Conservation (phyloP, 306 rosid species). For the Dalbergia cochinchinensis region DNA sequence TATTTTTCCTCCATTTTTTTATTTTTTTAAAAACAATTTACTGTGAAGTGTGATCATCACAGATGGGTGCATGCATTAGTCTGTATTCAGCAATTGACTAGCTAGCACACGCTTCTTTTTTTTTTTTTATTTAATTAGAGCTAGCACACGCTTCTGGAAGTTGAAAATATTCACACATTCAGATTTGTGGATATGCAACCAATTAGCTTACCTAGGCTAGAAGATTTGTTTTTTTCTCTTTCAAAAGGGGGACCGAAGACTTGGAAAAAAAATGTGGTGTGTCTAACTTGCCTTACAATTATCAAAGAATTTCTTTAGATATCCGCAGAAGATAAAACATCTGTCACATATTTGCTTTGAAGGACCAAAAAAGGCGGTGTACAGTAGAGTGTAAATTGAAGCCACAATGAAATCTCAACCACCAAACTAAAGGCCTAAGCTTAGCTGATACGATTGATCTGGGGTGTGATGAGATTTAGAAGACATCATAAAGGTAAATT, state of each 20-base stretch:
- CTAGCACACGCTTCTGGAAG: constrained; percentile 9
- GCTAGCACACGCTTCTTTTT: constrained; percentile 4
- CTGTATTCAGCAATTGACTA: not conserved
- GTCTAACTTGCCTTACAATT: constrained; percentile 7
- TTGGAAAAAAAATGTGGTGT: constrained; percentile 15
- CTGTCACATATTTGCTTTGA: not conserved
- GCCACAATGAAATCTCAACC: not conserved
- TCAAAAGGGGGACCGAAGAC: constrained; percentile 38
- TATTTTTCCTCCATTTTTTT: not conserved
- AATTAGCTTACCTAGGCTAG: constrained; percentile 5
- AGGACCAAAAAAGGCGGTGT: not conserved
- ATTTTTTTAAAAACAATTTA: not conserved
- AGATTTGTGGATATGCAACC: constrained; percentile 10
- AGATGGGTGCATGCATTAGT: not conserved
- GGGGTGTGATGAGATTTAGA: too few relatives aligned
- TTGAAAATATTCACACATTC: constrained; percentile 20
- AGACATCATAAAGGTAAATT: not conserved
- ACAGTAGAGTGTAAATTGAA: not conserved
- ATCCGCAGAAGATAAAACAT: not conserved
- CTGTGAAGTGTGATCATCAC: not conserved
- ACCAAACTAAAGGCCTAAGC: not conserved
- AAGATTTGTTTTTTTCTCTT: constrained; percentile 9
- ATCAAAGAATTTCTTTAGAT: not conserved
- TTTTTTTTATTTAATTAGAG: too few relatives aligned
- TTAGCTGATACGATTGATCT: too few relatives aligned